Base-by-base conservation (phyloP, 176 grass and related monocot species). In the Chrysopogon serrulatus region DNA sequence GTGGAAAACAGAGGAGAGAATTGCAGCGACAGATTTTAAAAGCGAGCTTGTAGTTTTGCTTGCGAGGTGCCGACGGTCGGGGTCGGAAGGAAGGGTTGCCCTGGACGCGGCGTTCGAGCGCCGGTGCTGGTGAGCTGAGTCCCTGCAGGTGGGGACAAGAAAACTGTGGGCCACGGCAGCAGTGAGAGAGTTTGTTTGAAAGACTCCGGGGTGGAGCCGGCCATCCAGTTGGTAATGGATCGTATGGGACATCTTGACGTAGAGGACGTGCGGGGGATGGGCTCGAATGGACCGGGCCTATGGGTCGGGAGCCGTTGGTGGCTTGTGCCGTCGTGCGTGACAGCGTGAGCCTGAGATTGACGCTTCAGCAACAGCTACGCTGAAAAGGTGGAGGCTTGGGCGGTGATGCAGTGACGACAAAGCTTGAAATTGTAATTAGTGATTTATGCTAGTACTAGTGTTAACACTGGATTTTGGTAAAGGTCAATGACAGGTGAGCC, bases 11-110 rank as follows among this genome's bases (percentile, higher is more conserved):
- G 71, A 23, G 26, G 71, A 70, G 51, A 24, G 37, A 53, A 51
- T 74, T 11, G 74, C 33, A 76, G 61, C 79, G 64, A 63, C 10
- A 41, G 73, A 74, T 74, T 90, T 83, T 69, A 74, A 87, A 90
- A 79, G 73, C 56, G 74, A 40, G 26, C n/a, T 16, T 44, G 63
- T 37, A 73, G 42, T 37, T 79, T 73, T 60, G 79, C 36, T 72
- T 23, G 57, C 71, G 53, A 21, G 26, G 83, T 21, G 33, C 71
- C 8, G 81, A 21, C 19, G 71, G 59, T 80, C 56, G 71, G 66
- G 36, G 21, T 37, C 65, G 23, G 23, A 24, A 16, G 42, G 39
- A 48, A 5, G 65, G 51, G 45, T 18, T 79, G 48, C 4, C 4
- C 67, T 76, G 84, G 8, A 87, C 74, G n/a, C 10, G 60, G 88